Conservation (phyloP, 768 basidiomycete genomes). For the Termitomyces eurrhizus region DNA sequence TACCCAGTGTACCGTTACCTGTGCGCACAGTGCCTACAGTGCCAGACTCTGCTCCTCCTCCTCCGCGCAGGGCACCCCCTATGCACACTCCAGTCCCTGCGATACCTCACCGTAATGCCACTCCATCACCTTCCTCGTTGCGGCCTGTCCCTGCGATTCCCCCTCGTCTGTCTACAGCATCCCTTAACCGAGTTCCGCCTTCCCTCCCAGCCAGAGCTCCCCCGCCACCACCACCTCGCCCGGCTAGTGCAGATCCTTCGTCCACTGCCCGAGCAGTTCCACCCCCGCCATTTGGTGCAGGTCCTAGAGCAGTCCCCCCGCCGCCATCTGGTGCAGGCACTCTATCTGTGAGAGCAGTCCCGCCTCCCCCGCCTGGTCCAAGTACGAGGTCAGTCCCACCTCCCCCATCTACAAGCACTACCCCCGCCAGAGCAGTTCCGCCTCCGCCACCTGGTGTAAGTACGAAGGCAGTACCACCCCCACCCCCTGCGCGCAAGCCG, state of each 20-base stretch:
- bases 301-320: conserved; percentile 25
- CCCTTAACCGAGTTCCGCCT: conserved; percentile 23
- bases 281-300: conserved; percentile 32
- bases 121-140: conserved; percentile 21
- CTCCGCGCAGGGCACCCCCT: background rate
- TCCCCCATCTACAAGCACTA: conserved; percentile 9
- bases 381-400: conserved; percentile 25
- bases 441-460: conserved; percentile 25
- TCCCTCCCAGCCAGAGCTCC: conserved; percentile 26
- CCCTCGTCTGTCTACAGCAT: conserved; percentile 19
- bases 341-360: conserved; percentile 16
- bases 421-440: conserved; percentile 20
- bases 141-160: conserved; percentile 29
- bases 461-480: conserved; percentile 27
- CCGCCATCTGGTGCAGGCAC: conserved; percentile 22
- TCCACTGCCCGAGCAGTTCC: conserved; percentile 30
- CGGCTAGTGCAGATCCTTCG: conserved; percentile 27
- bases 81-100: conserved; percentile 17
- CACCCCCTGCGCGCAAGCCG: conserved; percentile 38
- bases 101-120: conserved; percentile 24
- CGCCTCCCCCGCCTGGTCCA: conserved; percentile 33
- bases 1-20: conserved; percentile 20
- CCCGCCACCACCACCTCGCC: conserved; percentile 39
- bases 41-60: conserved; percentile 28
- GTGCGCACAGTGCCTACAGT: conserved; percentile 33